Conservation (phyloP, 179 eudicot genomes). For the Corrigiola litoralis region DNA sequence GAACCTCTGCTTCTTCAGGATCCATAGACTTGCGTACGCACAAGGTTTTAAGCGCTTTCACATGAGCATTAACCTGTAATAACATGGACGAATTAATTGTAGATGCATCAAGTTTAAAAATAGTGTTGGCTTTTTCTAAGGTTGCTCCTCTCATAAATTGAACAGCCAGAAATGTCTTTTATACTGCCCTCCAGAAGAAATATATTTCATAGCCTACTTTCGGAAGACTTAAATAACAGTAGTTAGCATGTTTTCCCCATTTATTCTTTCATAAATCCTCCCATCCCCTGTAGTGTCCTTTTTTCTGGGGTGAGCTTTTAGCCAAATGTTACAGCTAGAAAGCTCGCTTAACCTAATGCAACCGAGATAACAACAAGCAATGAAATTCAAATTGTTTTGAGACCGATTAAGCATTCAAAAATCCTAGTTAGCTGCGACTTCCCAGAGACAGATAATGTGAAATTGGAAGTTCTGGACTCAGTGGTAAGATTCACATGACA, state of each 20-base stretch:
- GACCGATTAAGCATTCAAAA: too few relatives aligned
- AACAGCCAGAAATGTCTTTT: too few relatives aligned
- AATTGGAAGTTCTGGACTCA: background rate
- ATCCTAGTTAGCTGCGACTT: too few relatives aligned
- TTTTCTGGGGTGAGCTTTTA: background rate
- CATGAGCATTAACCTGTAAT: conserved; percentile 93
- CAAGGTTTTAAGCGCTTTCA: conserved; percentile 81
- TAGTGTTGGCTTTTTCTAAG: too few relatives aligned
- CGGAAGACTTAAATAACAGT: background rate
- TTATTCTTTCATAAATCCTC: background rate
- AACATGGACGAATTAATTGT: conserved; percentile 1
- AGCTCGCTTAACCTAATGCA: background rate
- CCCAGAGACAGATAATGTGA: background rate
- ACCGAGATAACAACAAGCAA: too few relatives aligned
- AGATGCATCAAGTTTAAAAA: background rate
- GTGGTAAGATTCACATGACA: background rate
- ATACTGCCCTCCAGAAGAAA: too few relatives aligned
- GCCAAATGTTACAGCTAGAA: background rate
- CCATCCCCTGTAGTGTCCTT: background rate
- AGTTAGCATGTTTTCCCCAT: background rate
- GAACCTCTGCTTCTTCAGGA: conserved; percentile 62
- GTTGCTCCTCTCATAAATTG: too few relatives aligned
- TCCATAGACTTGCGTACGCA: conserved; percentile 73
- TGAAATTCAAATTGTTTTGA: conserved; percentile 7
- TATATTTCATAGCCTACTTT: too few relatives aligned